Percentiles rank a stretch among this genome's conserved stretches.
Evolutionary conservation across 139 green algal species (phyloP).

Genomic region (Tetraselmis chui): DNA sequence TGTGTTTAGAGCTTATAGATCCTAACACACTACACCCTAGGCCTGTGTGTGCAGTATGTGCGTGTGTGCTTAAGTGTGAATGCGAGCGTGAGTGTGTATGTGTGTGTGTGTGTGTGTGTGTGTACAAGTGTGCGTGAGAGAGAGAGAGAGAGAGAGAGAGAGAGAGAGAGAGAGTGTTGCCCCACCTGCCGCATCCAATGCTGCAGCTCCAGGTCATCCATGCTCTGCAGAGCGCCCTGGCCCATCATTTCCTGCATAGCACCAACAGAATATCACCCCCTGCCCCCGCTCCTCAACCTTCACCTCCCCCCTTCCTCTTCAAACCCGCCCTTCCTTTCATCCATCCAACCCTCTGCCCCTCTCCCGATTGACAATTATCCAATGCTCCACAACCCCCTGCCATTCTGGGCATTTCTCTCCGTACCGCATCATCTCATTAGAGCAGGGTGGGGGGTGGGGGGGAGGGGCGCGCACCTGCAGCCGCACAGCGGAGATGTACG

Average conservation of each 20-base stretch:
- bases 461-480: constrained; percentile 23
- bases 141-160: too few species aligned
- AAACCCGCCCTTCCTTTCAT: not conserved
- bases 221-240: constrained; percentile 28
- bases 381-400: not conserved
- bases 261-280: not conserved
- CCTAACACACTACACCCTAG: too few species aligned
- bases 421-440: not conserved
- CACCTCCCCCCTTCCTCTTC: not conserved
- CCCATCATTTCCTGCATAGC: not conserved
- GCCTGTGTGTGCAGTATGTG: too few species aligned
- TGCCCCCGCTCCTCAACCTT: not conserved
- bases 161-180: too few species aligned
- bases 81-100: too few species aligned
- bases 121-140: too few species aligned
- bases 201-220: constrained; percentile 36
- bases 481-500: constrained; percentile 24
- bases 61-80: too few species aligned
- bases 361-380: not conserved
- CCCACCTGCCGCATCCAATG: constrained; percentile 25
- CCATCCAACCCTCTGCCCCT: too few species aligned
- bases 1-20: too few species aligned
- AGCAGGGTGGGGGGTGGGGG: not conserved
- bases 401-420: not conserved
- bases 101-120: too few species aligned